Evolutionary conservation across 352 stramenopile species (phyloP).

Genomic region (Globisporangium splendens): DNA sequence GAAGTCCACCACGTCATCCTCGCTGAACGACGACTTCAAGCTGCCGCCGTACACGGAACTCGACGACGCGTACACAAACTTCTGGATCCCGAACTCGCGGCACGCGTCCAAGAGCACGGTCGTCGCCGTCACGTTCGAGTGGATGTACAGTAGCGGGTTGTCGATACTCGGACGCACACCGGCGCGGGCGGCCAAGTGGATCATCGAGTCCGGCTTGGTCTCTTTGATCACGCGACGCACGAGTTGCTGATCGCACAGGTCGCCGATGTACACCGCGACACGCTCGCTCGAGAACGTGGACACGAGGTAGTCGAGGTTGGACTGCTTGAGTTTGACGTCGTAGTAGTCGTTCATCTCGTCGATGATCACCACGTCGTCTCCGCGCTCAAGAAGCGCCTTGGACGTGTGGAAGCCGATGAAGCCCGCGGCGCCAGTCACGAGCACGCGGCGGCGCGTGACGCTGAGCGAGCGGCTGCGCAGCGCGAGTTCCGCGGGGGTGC

Average conservation of each 20-base stretch:
- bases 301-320: conserved; percentile 89
- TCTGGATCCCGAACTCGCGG: conserved; percentile 84
- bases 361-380: conserved; percentile 93
- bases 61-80: conserved; percentile 96
- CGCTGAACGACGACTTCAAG: conserved; percentile 89
- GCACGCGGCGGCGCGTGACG: conserved; percentile 18
- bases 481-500: conserved; percentile 10
- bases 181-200: conserved; percentile 95
- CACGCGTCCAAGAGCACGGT: conserved; percentile 92
- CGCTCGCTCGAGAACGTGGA: conserved; percentile 43
- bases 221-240: conserved; percentile 90
- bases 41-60: conserved; percentile 95
- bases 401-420: conserved; percentile 98
- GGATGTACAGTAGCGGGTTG: conserved; percentile 97
- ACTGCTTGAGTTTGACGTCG: conserved; percentile 95
- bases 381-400: conserved; percentile 78
- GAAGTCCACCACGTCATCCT: conserved; percentile 89
- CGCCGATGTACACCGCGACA: conserved; percentile 83
- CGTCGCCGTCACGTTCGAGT: conserved; percentile 95
- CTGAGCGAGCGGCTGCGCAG: conserved; percentile 8
- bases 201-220: conserved; percentile 78
- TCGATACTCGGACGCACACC: conserved; percentile 97
- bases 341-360: conserved; percentile 99
- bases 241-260: conserved; percentile 93
- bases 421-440: conserved; percentile 93